Conservation (phyloP, 1,139 yeast species). For the Hemisphaericaspora lyxosophila region DNA sequence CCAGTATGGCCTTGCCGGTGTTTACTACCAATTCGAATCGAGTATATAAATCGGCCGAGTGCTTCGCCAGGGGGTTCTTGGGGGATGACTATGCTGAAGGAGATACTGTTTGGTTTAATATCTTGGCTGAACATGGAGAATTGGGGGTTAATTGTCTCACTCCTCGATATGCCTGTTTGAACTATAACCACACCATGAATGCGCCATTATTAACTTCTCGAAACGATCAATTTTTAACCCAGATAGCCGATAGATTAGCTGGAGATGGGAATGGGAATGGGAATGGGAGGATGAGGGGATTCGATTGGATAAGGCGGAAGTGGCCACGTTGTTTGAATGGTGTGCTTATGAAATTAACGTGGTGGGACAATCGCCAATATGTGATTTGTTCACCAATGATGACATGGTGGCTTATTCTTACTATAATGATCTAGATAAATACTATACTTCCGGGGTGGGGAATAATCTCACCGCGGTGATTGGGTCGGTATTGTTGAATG, state of each 20-base stretch:
- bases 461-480: constrained; percentile 16
- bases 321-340: constrained; percentile 34
- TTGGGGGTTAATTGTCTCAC: constrained; percentile 31
- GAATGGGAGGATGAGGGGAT: constrained; percentile 26
- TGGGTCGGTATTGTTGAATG: constrained; percentile 29
- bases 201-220: constrained; percentile 14
- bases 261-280: too few relatives aligned
- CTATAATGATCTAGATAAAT: constrained; percentile 40
- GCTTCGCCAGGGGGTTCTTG: constrained; percentile 29
- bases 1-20: constrained; percentile 20
- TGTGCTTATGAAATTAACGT: constrained; percentile 56
- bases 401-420: constrained; percentile 48
- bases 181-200: constrained; percentile 16
- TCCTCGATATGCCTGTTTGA: constrained; percentile 25
- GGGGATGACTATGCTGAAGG: constrained; percentile 20
- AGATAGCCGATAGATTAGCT: constrained; percentile 19
- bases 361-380: constrained; percentile 45
- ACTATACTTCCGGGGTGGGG: constrained; percentile 51
- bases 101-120: constrained; percentile 17
- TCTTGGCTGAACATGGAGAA: constrained; percentile 21
- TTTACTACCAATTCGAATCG: constrained; percentile 29
- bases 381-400: constrained; percentile 46
- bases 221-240: constrained; percentile 18
- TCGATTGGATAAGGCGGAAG: constrained; percentile 34
- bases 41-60: constrained; percentile 23